Percentiles rank a stretch among this genome's conserved stretches.
Evolutionary conservation across 495 filamentous ascomycete species (phyloP).

Genomic region (Lasiosphaeria ovina): DNA sequence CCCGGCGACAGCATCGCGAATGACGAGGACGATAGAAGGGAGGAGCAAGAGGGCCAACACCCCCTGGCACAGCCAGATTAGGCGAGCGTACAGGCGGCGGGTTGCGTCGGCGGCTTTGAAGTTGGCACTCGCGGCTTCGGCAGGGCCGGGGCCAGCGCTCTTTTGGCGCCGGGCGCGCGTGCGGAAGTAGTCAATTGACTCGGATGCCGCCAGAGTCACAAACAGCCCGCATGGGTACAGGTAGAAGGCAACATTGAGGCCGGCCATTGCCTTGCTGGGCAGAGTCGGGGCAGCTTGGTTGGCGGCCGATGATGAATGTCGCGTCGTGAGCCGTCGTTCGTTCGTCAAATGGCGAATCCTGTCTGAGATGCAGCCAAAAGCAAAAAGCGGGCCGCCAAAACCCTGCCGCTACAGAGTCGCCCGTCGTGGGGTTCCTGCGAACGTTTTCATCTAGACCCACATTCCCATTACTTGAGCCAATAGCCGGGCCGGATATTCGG

Average conservation of each 20-base stretch:
- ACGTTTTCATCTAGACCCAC: no score
- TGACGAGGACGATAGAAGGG: slow-evolving; percentile 26
- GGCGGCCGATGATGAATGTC: no score
- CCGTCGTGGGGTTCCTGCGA: no score
- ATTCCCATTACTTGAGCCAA: no score
- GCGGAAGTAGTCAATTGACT: slow-evolving; percentile 29
- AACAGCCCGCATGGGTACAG: slow-evolving; percentile 32
- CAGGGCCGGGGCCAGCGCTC: slow-evolving; percentile 13
- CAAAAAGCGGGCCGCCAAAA: no score
- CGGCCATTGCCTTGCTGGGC: not conserved
- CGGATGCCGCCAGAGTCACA: slow-evolving; percentile 24
- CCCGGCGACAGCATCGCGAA: slow-evolving; percentile 21
- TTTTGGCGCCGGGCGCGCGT: slow-evolving; percentile 4
- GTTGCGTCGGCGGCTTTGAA: slow-evolving; percentile 24
- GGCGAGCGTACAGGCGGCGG: slow-evolving; percentile 27
- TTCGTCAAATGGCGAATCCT: no score
- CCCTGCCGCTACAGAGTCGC: no score
- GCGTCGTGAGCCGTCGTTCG: no score
- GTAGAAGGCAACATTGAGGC: slow-evolving; percentile 33
- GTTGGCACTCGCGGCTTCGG: slow-evolving; percentile 10
- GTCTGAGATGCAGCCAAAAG: no score
- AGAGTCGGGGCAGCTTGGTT: no score
- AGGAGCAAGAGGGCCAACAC: slow-evolving; percentile 25
- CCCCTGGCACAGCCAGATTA: slow-evolving; percentile 27
- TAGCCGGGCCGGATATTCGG: no score